Conservation (phyloP, 495 filamentous ascomycete genomes). For the Daldinia vernicosa region DNA sequence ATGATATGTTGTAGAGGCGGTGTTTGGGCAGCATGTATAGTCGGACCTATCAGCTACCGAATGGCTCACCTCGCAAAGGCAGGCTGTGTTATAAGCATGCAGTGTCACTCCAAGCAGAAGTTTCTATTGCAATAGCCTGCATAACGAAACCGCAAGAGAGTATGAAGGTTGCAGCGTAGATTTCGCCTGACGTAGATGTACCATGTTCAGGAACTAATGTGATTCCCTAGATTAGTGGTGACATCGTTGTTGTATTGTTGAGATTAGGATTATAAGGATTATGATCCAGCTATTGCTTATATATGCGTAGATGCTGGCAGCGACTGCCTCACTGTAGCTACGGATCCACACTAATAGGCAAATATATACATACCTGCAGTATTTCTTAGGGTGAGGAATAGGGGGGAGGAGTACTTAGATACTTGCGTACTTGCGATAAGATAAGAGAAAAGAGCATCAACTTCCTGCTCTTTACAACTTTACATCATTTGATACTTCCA, state of each 20-base stretch:
- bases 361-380: not conserved
- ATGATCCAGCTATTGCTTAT: no score
- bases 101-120: no score
- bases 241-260: no score
- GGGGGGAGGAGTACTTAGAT: not conserved
- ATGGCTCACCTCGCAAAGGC: not conserved
- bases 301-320: no score
- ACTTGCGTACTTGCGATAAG: not conserved
- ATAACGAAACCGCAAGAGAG: not conserved
- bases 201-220: no score
- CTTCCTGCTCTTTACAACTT: not conserved
- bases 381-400: not conserved
- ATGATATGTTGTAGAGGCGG: not conserved
- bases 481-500: not conserved
- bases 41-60: not conserved
- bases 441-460: not conserved
- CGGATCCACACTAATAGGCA: no score
- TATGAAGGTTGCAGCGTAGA: not conserved
- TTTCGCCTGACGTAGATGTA: not conserved
- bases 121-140: not conserved
- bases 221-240: no score
- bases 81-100: not conserved
- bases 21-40: not conserved
- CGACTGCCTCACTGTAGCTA: no score
- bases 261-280: no score